These are phyloP conservation scores for Herpotrichia juniperi DNA, from an alignment of 2,329 filamentous ascomycete genomes.

Conservation along the genomic window DNA sequence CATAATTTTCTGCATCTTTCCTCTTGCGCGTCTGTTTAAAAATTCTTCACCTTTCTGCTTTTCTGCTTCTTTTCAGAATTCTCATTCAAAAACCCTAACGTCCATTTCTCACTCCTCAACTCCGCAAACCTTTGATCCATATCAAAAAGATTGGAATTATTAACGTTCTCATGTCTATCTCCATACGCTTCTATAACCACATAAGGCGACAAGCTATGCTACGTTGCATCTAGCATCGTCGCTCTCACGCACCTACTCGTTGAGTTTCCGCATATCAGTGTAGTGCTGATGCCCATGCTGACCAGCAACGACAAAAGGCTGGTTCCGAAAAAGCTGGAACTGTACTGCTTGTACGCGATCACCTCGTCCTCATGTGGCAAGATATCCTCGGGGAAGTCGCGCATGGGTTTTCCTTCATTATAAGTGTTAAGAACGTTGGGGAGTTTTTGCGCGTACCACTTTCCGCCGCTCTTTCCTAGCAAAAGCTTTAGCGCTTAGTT, in stretches of 20 bases:
- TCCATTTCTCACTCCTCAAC: conserved; percentile 6
- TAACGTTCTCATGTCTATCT: conserved; percentile 1
- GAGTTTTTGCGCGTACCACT: conserved; percentile 11
- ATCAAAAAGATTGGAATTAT: conserved; percentile 3
- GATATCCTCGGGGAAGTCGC: conserved; percentile 8
- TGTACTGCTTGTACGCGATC: conserved; percentile 11
- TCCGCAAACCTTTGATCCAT: conserved; percentile 13
- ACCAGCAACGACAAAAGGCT: conserved; percentile 4
- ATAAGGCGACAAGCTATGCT: conserved; percentile 6
- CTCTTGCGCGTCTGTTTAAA: not conserved
- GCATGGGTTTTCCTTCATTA: conserved; percentile 10
- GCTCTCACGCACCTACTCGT: conserved; percentile 5
- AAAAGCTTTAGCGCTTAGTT: not conserved
- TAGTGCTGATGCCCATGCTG: conserved; percentile 10
- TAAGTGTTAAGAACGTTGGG: conserved; percentile 8
- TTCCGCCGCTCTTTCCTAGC: conserved; percentile 6
- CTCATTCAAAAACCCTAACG: not conserved
- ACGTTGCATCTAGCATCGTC: conserved; percentile 7
- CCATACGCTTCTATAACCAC: conserved; percentile 6
- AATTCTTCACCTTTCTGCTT: not conserved
- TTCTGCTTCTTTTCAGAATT: not conserved
- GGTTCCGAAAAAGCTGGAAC: conserved; percentile 7
- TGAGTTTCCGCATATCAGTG: conserved; percentile 1
- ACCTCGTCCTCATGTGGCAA: conserved; percentile 6
- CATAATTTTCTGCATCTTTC: too few relatives aligned